Percentiles rank a stretch among this genome's conserved stretches.
phyloP scores from a whole-genome alignment of 1,284 basidiomycete genomes.

The Papiliotrema nemorosa region DNA sequence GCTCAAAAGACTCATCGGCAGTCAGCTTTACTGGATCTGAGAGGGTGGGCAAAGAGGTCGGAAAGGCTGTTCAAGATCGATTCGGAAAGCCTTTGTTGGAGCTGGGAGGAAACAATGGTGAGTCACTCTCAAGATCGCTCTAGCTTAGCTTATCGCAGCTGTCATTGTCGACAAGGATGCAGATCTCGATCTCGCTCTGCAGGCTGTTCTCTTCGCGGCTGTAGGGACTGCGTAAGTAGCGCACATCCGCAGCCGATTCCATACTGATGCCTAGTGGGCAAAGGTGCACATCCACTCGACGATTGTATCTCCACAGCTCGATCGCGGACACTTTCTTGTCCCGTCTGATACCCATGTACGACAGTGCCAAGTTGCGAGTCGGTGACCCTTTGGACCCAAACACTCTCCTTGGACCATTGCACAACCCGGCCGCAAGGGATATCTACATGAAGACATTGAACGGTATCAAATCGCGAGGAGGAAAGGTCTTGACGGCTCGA shows the following conservation, averaged over 20 bases:
- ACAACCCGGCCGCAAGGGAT: slow-evolving; percentile 64
- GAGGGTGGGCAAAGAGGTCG: slow-evolving; percentile 75
- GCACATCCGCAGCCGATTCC: background rate
- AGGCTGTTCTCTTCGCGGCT: slow-evolving; percentile 80
- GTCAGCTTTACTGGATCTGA: slow-evolving; percentile 96
- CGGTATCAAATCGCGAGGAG: slow-evolving; percentile 63
- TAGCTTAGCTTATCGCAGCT: slow-evolving; percentile 39
- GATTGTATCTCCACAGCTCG: slow-evolving; percentile 78
- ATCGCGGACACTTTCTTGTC: slow-evolving; percentile 73
- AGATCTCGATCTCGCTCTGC: slow-evolving; percentile 80
- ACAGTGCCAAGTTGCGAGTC: slow-evolving; percentile 59
- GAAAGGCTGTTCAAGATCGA: slow-evolving; percentile 67
- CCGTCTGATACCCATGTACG: slow-evolving; percentile 59
- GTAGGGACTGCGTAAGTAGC: slow-evolving; percentile 70
- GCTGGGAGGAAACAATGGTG: slow-evolving; percentile 88
- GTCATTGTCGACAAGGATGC: slow-evolving; percentile 90
- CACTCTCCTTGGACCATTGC: slow-evolving; percentile 84
- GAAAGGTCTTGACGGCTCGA: slow-evolving; percentile 58
- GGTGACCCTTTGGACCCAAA: slow-evolving; percentile 73
- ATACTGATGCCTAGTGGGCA: slow-evolving; percentile 58
- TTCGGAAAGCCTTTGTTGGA: slow-evolving; percentile 67
- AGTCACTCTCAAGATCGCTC: background rate
- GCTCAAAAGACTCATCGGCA: no score
- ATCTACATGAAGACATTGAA: slow-evolving; percentile 64
- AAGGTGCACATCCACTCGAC: slow-evolving; percentile 87